phyloP scores from a whole-genome alignment of 139 green algal genomes.

The Coccomyxa sp. region DNA sequence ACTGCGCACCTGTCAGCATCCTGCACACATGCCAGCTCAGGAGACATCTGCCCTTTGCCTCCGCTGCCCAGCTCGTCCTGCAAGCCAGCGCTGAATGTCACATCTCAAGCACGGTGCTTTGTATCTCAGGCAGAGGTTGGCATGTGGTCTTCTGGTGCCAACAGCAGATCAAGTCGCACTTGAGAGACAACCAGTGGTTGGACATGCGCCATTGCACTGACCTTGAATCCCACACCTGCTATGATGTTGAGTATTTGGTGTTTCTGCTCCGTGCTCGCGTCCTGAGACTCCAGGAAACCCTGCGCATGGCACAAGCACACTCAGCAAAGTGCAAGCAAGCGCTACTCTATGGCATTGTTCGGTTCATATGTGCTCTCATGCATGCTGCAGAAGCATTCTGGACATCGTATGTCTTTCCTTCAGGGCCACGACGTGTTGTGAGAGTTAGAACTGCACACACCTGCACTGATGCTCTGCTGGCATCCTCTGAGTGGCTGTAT shows the following conservation, averaged over 20 bases:
- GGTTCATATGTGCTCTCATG: background rate
- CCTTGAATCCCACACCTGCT: conserved; percentile 58
- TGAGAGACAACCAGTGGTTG: background rate
- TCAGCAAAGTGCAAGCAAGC: background rate
- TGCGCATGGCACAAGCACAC: background rate
- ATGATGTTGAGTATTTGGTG: conserved; percentile 43
- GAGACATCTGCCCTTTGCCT: background rate
- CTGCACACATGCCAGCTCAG: conserved; percentile 54
- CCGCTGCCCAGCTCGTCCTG: conserved; percentile 13
- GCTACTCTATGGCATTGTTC: background rate
- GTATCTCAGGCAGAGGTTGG: background rate
- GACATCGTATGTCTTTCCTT: background rate
- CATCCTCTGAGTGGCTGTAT: conserved; percentile 31
- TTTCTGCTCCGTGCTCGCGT: background rate
- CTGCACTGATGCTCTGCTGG: background rate
- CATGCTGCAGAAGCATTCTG: background rate
- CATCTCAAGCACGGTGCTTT: background rate
- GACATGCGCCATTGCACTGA: background rate
- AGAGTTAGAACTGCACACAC: background rate
- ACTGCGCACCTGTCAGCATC: conserved; percentile 72
- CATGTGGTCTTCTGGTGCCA: background rate
- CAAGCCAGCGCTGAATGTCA: background rate
- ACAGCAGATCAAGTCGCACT: background rate
- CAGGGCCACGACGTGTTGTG: background rate
- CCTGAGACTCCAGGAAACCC: conserved; percentile 27